These are phyloP conservation scores for Mycena metata DNA, from an alignment of 768 basidiomycete genomes.

Conservation along the genomic window DNA sequence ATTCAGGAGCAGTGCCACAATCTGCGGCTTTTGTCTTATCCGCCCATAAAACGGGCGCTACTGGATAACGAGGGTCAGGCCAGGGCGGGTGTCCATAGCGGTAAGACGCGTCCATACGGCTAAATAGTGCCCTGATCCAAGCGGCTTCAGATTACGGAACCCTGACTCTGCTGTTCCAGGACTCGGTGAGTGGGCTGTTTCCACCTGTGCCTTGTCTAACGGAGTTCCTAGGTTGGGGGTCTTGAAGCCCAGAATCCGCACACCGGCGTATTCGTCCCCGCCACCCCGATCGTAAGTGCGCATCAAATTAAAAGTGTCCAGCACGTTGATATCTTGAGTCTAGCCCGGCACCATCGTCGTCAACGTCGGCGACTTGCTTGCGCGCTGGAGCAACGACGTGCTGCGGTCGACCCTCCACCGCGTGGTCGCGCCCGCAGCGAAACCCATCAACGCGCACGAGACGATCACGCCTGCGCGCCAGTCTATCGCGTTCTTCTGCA, in stretches of 20 bases:
- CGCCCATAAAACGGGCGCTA: constrained; percentile 73
- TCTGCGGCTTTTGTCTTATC: constrained; percentile 84
- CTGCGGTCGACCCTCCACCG: constrained; percentile 86
- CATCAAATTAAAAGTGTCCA: neutral
- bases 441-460: constrained; percentile 62
- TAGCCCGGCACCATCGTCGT: constrained; percentile 87
- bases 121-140: neutral
- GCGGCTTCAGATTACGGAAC: constrained; percentile 77
- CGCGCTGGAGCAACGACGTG: constrained; percentile 87
- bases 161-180: constrained; percentile 87
- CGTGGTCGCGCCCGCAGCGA: constrained; percentile 79
- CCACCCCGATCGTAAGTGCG: constrained; percentile 78
- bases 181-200: constrained; percentile 58
- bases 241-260: constrained; percentile 87
- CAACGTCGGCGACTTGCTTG: constrained; percentile 85
- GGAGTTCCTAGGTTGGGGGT: constrained; percentile 72
- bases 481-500: constrained; percentile 91
- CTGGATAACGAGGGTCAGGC: constrained; percentile 77
- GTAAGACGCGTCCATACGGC: constrained; percentile 44
- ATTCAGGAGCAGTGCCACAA: constrained; percentile 86
- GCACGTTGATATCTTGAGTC: constrained; percentile 11
- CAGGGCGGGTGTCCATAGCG: constrained; percentile 87
- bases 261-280: constrained; percentile 78
- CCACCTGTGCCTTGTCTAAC: constrained; percentile 1
- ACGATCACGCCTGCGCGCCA: constrained; percentile 76